phyloP scores from a whole-genome alignment of 768 basidiomycete genomes.

The Trametes elegans region DNA sequence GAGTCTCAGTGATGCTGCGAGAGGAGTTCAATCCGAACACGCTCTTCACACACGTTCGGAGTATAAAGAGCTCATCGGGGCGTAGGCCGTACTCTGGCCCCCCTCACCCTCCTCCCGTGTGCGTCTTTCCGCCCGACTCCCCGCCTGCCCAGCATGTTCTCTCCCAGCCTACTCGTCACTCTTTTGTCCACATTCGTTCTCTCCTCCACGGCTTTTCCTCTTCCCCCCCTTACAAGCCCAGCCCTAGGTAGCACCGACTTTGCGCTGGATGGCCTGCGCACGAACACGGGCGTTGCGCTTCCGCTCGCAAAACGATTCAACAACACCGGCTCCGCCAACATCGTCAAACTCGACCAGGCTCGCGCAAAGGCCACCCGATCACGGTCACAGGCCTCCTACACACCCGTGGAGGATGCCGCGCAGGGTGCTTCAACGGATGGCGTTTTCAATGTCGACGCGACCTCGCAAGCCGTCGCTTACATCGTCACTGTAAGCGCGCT shows the following conservation, averaged over 20 bases:
- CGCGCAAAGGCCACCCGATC: slow-evolving; percentile 16
- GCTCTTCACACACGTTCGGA: neutral
- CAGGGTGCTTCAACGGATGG: neutral
- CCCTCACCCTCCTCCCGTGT: neutral
- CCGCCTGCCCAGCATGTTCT: neutral
- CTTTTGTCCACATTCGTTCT: slow-evolving; percentile 8
- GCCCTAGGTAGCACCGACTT: neutral
- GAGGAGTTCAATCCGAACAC: neutral
- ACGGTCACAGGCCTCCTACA: slow-evolving; percentile 26
- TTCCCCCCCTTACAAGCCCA: neutral
- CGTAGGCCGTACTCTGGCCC: neutral
- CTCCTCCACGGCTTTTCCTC: neutral
- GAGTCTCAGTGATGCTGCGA: too few relatives aligned
- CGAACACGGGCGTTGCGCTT: slow-evolving; percentile 2
- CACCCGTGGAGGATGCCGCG: neutral
- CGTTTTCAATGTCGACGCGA: slow-evolving; percentile 6
- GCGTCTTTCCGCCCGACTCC: neutral
- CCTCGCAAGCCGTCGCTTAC: slow-evolving; percentile 28
- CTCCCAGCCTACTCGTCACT: slow-evolving; percentile 17
- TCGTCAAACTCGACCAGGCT: slow-evolving; percentile 23
- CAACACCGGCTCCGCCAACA: slow-evolving; percentile 15
- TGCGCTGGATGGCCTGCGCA: neutral
- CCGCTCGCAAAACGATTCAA: slow-evolving; percentile 20
- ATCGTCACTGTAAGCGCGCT: slow-evolving; percentile 17
- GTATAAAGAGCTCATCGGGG: neutral